Evolutionary conservation across 306 rosid species (phyloP), one percentile per base, ranked within the genome.

Genomic region (Clitoria ternatea): DNA sequence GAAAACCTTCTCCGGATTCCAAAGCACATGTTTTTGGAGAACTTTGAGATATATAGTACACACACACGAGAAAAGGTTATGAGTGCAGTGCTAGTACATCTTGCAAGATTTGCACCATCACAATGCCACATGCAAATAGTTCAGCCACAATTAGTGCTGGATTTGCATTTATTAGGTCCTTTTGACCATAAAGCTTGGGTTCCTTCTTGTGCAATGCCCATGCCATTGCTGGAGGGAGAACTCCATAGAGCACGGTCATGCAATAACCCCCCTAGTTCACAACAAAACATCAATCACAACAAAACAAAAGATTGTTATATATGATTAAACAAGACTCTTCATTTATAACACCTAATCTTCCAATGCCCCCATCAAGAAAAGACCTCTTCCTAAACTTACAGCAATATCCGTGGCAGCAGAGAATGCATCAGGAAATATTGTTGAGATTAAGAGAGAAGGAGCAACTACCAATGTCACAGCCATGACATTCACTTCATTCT

Each of bases 151-250:
- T 42, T 33, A 88, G 87, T 35, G 88, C 55, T 11, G 86, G 85
- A 83, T 83, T 86, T 42, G 82, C 72, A 47, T 77, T 72, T 37
- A 82, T 77, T 22, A 86, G 63, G 20, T 69, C 36, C 24, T 77
- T 77, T 13, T 20, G 30, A 35, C 71, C 72, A 7, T 77, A 47
- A 62, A 37, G 39, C 24, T 79, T 67, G 0, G 75, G 8, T 62
- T 85, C 77, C 20, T 29, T 67, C 70, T 45, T 74, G 40, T 77
- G 71, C 91, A 84, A 81, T 76, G 69, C 79, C 90, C 88, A 88
- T 8, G 92, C 90, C 94, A 88, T 88, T 69, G 88, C 93, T 3
- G 94, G 97, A 11, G 94, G 97, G 27, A 88, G 90, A 84, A 90
- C 83, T 73, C 97, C 97, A 77, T 50, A 90, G 27, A 87, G 80